Evolutionary conservation across 2,329 filamentous ascomycete genomes (phyloP).

Genomic region (Colletotrichum higginsianum): DNA sequence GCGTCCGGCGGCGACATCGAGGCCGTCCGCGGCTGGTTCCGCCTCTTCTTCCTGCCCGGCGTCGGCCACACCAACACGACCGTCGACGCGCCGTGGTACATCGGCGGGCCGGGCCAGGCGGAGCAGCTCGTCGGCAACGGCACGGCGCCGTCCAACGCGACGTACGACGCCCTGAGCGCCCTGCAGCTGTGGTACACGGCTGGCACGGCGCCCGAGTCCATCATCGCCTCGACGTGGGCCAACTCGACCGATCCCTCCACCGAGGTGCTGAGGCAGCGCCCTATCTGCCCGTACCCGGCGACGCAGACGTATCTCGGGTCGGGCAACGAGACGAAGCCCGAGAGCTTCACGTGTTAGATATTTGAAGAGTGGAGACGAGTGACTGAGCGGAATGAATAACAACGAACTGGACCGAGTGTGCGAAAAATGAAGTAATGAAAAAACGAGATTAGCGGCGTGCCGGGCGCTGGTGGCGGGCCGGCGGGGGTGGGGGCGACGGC

Average conservation of each 20-base stretch:
- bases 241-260: slow-evolving; percentile 45
- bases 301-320: slow-evolving; percentile 15
- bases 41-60: slow-evolving; percentile 64
- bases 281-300: slow-evolving; percentile 59
- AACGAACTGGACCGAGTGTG: not conserved
- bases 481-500: not conserved
- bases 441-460: not conserved
- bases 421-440: not conserved
- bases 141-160: slow-evolving; percentile 52
- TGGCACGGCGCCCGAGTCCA: slow-evolving; percentile 49
- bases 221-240: slow-evolving; percentile 55
- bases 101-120: slow-evolving; percentile 50
- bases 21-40: slow-evolving; percentile 63
- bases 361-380: not conserved
- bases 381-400: not conserved
- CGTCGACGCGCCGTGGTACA: slow-evolving; percentile 59
- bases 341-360: slow-evolving; percentile 22
- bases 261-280: slow-evolving; percentile 60
- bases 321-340: slow-evolving; percentile 17
- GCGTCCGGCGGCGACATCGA: slow-evolving; percentile 53
- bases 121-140: slow-evolving; percentile 44
- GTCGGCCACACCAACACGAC: slow-evolving; percentile 59
- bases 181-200: slow-evolving; percentile 57
- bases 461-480: too few relatives aligned
- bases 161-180: slow-evolving; percentile 56